Evolutionary conservation across 768 basidiomycete genomes (phyloP), one percentile per base, ranked within the genome.

Genomic region (Baorangia bicolor): DNA sequence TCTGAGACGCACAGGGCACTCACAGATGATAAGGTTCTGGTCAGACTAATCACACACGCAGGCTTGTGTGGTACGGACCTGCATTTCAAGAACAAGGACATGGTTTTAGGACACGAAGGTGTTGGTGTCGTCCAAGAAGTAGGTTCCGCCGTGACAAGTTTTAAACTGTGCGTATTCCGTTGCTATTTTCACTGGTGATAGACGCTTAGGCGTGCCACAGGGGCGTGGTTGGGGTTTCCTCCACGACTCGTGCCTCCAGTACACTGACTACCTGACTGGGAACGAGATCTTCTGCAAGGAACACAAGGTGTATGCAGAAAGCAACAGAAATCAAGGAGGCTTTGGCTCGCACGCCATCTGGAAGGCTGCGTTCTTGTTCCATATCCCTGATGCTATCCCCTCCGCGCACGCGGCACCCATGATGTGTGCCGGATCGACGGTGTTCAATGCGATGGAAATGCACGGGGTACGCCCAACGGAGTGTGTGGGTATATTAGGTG

Each of bases 61-160:
- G 72, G 72, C 0, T 52, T 73, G n/a, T 72, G 21, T 70, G 69
- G 66, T 4, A 73, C 70, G 1, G 73, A 74, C 53, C 58, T 69
- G 20, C 70, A 73, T 39, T 64, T 57, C 41, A 60, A 59, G 44
- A 50, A 57, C 28, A 35, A 52, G 4, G 25, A n/a, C 18, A 43
- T 43, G 42, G 41, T 27, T 25, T 18, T 43, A 7, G 25, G 25
- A 25, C 18, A 43, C 11, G 18, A 43, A 5, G 42, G 42, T n/a
- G 25, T 42, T 10, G 41, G 41, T 18, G 16, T 43, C 42, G 25
- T 43, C 25, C 42, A 43, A 18, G 42, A 43, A 9, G 18, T 43
- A 11, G 42, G 42, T 27, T 18, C 23, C 25, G 25, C 18, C 42
- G 25, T 27, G 25, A 27, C 25, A 5, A 43, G 3, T 12, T 27